Conservation (phyloP, 495 filamentous ascomycete species). For the Friedmanniomyces simplex region DNA sequence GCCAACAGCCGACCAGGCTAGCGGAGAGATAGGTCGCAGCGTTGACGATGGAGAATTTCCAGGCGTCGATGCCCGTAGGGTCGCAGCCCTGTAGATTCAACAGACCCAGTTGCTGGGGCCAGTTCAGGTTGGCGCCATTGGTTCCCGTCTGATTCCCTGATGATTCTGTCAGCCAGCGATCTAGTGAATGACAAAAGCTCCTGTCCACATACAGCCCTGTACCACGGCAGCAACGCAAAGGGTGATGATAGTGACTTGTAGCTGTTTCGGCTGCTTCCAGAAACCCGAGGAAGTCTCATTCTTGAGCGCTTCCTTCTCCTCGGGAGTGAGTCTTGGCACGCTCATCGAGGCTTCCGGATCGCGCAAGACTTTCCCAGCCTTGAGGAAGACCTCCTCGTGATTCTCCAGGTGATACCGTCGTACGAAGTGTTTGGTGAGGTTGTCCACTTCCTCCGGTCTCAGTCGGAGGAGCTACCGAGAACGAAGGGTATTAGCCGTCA, state of each 20-base stretch:
- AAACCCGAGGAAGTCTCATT: constrained; percentile 45
- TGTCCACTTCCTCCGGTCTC: constrained; percentile 1
- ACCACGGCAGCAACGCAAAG: constrained; percentile 61
- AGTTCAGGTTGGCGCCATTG: constrained; percentile 30
- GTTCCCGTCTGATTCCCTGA: constrained; percentile 29
- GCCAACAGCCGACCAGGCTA: constrained; percentile 22
- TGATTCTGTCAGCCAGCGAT: background rate
- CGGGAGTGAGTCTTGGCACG: constrained; percentile 19
- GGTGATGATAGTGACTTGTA: constrained; percentile 60
- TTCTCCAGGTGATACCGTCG: constrained; percentile 1
- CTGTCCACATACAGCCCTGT: constrained; percentile 30
- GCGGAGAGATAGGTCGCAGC: constrained; percentile 12
- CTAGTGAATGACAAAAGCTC: background rate
- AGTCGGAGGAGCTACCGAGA: constrained; percentile 10
- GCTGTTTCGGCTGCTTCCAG: constrained; percentile 52
- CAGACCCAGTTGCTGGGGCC: constrained; percentile 11
- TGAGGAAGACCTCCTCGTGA: constrained; percentile 8
- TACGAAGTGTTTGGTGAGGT: background rate
- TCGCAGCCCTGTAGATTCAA: constrained; percentile 1
- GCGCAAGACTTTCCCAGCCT: constrained; percentile 5
- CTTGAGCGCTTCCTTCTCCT: constrained; percentile 41
- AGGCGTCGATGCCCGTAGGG: constrained; percentile 4
- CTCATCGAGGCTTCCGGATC: constrained; percentile 12
- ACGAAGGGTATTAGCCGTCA: background rate
- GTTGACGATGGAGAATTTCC: constrained; percentile 18